Conservation (phyloP, 2,329 filamentous ascomycete species). For the Ploettnerulaceae sp. region DNA sequence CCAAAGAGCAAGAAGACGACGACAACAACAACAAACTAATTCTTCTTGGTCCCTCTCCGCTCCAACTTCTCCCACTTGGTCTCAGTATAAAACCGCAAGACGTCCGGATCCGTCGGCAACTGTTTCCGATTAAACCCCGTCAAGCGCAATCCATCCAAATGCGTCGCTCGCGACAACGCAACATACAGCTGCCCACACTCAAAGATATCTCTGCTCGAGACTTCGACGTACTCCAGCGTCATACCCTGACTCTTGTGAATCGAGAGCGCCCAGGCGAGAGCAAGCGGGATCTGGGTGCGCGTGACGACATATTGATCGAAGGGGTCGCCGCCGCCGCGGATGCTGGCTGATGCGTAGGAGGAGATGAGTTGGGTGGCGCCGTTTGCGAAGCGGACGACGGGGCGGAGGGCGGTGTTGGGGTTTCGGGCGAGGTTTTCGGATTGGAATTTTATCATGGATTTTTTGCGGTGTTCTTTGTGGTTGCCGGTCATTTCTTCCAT, state of each 20-base stretch:
- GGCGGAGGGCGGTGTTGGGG: too few relatives aligned
- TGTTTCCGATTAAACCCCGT: conserved; percentile 21
- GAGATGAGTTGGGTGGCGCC: conserved; percentile 12
- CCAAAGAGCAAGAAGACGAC: too few relatives aligned
- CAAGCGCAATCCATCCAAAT: conserved; percentile 26
- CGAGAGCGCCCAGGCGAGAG: conserved; percentile 89
- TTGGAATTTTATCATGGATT: conserved; percentile 2
- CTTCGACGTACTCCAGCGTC: conserved; percentile 44
- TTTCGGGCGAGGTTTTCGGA: too few relatives aligned
- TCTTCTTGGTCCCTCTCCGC: too few relatives aligned
- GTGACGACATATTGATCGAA: conserved; percentile 23
- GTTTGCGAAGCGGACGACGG: conserved; percentile 25
- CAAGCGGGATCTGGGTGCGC: conserved; percentile 60
- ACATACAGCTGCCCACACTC: conserved; percentile 30
- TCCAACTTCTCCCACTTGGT: conserved; percentile 23
- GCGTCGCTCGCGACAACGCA: conserved; percentile 25
- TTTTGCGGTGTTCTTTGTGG: neutral
- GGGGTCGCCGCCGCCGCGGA: conserved; percentile 10
- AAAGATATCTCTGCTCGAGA: conserved; percentile 26
- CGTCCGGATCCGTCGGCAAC: conserved; percentile 22
- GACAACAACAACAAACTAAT: too few relatives aligned
- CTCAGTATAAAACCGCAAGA: conserved; percentile 26
- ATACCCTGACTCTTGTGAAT: conserved; percentile 98
- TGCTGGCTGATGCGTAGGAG: conserved; percentile 7
- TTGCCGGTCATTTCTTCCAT: neutral